Evolutionary conservation across 768 basidiomycete species (phyloP).

Genomic region (Rhodotorula babjevae): DNA sequence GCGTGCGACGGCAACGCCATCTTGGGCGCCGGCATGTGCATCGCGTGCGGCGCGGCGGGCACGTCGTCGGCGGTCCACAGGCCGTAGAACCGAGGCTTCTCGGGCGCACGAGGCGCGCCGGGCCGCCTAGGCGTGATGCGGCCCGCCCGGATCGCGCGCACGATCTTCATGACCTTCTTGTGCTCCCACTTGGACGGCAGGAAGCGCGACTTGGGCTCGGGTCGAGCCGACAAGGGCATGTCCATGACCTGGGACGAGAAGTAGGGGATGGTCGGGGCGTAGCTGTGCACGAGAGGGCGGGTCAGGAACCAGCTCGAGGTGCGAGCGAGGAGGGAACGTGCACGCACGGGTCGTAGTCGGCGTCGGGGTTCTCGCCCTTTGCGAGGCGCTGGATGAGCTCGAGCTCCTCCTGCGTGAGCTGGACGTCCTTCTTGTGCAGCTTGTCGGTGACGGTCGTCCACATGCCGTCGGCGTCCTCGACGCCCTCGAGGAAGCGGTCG

Average conservation of each 20-base stretch:
- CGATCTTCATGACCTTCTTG: conserved; percentile 99
- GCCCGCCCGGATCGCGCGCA: conserved; percentile 93
- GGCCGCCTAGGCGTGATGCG: conserved; percentile 87
- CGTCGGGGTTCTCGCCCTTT: conserved; percentile 84
- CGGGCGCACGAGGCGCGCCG: conserved; percentile 55
- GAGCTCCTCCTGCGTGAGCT: conserved; percentile 80
- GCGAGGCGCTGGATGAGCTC: conserved; percentile 92
- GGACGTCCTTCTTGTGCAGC: conserved; percentile 74
- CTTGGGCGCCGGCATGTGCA: conserved; percentile 91
- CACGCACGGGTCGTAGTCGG: conserved; percentile 62
- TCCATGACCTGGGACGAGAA: conserved; percentile 93
- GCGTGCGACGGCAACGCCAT: conserved; percentile 78
- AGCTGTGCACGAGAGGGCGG: conserved; percentile 48
- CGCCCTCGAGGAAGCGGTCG: conserved; percentile 89
- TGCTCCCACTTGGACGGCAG: conserved; percentile 99
- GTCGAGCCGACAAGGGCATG: conserved; percentile 80
- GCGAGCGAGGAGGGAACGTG: too few relatives aligned
- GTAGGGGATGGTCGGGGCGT: conserved; percentile 91
- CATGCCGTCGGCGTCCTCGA: conserved; percentile 74
- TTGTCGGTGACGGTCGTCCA: conserved; percentile 96
- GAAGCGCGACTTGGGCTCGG: conserved; percentile 94
- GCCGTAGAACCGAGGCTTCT: conserved; percentile 67
- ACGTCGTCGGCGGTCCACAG: conserved; percentile 66
- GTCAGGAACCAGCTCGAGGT: too few relatives aligned
- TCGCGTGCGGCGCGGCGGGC: conserved; percentile 64